phyloP scores from a whole-genome alignment of 2,329 filamentous ascomycete species.

The Pseudogymnoascus sp. region DNA sequence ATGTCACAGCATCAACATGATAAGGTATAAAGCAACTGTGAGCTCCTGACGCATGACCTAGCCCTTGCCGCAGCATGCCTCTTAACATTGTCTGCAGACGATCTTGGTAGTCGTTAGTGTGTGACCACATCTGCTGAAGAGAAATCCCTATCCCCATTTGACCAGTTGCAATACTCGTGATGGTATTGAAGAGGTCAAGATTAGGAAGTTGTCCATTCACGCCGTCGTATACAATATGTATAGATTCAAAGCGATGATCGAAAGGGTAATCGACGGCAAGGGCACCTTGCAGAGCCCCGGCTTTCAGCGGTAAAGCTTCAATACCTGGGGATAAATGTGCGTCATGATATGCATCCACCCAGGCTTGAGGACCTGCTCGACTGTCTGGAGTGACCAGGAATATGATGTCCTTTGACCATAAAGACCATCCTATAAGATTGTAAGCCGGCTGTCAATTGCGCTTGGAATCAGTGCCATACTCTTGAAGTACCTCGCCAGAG shows the following conservation, averaged over 20 bases:
- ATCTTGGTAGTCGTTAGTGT: slow-evolving; percentile 68
- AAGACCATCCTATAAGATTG: slow-evolving; percentile 63
- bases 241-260: slow-evolving; percentile 71
- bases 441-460: slow-evolving; percentile 12
- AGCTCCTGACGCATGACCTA: slow-evolving; percentile 80
- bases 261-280: slow-evolving; percentile 89
- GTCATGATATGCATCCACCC: slow-evolving; percentile 96
- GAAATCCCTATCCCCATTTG: slow-evolving; percentile 85
- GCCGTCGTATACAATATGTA: slow-evolving; percentile 91
- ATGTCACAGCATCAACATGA: slow-evolving; percentile 89
- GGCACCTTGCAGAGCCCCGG: slow-evolving; percentile 84
- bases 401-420: slow-evolving; percentile 99
- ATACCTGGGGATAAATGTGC: slow-evolving; percentile 65
- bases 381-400: slow-evolving; percentile 84
- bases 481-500: slow-evolving; percentile 89
- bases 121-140: slow-evolving; percentile 77
- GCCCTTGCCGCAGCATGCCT: slow-evolving; percentile 84
- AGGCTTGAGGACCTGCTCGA: slow-evolving; percentile 82
- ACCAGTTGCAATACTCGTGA: slow-evolving; percentile 74
- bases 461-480: slow-evolving; percentile 36
- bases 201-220: slow-evolving; percentile 94
- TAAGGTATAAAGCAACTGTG: slow-evolving; percentile 97
- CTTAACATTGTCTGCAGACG: slow-evolving; percentile 80
- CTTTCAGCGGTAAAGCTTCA: slow-evolving; percentile 75
- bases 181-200: slow-evolving; percentile 89